phyloP scores from a whole-genome alignment of 2,329 filamentous ascomycete genomes.

The Camillea tinctor region DNA sequence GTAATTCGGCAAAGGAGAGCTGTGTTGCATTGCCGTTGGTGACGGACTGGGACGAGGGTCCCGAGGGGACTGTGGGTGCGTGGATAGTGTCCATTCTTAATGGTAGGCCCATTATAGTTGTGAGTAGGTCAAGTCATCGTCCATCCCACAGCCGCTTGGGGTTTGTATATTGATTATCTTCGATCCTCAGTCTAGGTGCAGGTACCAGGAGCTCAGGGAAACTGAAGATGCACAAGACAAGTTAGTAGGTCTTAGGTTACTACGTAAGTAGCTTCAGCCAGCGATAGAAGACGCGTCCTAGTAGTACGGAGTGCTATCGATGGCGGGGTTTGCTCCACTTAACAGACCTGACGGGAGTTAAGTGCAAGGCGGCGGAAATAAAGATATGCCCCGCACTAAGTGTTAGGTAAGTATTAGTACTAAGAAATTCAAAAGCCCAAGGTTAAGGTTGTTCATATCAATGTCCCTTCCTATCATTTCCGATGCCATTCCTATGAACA shows the following conservation, averaged over 20 bases:
- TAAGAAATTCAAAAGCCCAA: no score
- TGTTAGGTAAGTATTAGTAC: no score
- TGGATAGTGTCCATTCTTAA: constrained; percentile 56
- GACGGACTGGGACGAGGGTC: constrained; percentile 63
- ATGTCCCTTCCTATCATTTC: no score
- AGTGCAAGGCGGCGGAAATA: neutral
- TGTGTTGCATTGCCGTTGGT: constrained; percentile 62
- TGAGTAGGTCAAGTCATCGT: constrained; percentile 22
- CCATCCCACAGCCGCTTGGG: neutral
- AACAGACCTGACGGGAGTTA: no score
- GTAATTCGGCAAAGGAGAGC: constrained; percentile 74
- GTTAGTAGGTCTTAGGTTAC: no score
- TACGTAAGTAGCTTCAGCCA: neutral
- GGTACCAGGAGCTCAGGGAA: neutral
- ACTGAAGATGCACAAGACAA: neutral
- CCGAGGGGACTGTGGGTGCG: constrained; percentile 65
- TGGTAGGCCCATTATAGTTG: constrained; percentile 32
- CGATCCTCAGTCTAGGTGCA: neutral
- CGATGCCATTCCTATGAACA: no score
- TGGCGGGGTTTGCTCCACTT: neutral
- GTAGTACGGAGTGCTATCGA: neutral
- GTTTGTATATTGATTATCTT: neutral
- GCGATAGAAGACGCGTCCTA: neutral
- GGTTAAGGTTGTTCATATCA: no score
- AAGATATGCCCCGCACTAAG: neutral